Evolutionary conservation across 2,329 filamentous ascomycete species (phyloP), one percentile per base, ranked within the genome.

Genomic region (Sporothrix sp.): DNA sequence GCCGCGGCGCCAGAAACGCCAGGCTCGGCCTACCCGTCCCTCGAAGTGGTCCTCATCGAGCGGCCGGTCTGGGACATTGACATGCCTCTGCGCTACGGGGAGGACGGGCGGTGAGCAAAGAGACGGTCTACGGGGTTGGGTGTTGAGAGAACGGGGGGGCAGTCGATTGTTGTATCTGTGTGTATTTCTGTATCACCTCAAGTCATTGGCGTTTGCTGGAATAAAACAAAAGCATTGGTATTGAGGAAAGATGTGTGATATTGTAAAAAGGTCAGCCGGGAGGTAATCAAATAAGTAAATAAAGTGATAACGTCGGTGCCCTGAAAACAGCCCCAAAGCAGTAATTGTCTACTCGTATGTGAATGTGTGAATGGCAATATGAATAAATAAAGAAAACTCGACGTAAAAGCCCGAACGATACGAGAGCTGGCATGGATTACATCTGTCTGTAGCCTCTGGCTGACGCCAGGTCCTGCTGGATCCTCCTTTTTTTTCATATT

Each of bases 11-110:
- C 20, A 42, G 50, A 9, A 5, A 11, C 36, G 14, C 33, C 43
- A 3, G 4, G 32, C n/a, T 44, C 44, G 14, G 18, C 28, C 18
- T 54, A 58, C 20, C 58, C 57, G 66, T 58, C 66, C 10, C 68
- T 85, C 4, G 93, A 98, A 67, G 85, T 96, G 42, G 90, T 88
- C 2, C 71, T 97, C 47, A 81, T 97, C 13, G 91, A 97, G 71
- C 74, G 90, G 60, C 90, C 91, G 18, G 74, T 82, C 58, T 93
- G 85, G 81, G 87, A 94, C 66, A 73, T 89, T 53, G 84, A 90
- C 57, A 70, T 90, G 63, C 82, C 85, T 2, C 82, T 84, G 58
- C 74, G 82, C 49, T 91, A 84, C 66, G 54, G 38, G 6, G 40
- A 50, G 16, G 30, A 50, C n/a, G n/a, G n/a, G n/a, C n/a, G n/a